A percentile compares a stretch with the other conserved stretches of the same genome.
Evolutionary conservation across 352 stramenopile species (phyloP).

Genomic region (Blastocystis sp.): DNA sequence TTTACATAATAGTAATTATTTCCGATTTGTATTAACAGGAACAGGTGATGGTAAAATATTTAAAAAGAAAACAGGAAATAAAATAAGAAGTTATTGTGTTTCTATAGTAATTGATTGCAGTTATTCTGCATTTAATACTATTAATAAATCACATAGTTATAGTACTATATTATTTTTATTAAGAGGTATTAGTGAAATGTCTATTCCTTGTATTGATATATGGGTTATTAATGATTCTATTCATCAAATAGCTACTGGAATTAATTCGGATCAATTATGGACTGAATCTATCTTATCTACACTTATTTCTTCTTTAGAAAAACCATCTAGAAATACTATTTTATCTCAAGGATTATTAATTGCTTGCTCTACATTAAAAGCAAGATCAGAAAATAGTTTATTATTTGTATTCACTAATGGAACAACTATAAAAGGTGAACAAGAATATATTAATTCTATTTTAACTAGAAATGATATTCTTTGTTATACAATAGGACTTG

Average conservation of each 20-base stretch:
- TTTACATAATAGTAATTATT: constrained; percentile 2
- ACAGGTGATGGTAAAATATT: constrained; percentile 17
- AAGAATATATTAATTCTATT: background rate
- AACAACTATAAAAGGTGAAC: background rate
- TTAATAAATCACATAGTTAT: background rate
- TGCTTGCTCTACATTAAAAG: constrained; percentile 9
- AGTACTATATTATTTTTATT: background rate
- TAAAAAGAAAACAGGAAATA: constrained; percentile 2
- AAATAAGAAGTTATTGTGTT: background rate
- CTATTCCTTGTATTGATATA: background rate
- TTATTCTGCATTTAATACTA: constrained; percentile 6
- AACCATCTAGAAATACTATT: background rate
- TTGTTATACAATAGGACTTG: background rate
- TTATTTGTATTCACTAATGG: constrained; percentile 14
- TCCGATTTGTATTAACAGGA: constrained; percentile 10
- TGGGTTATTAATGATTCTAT: background rate
- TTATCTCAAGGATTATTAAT: constrained; percentile 1
- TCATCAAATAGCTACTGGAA: background rate
- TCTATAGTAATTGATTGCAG: constrained; percentile 8
- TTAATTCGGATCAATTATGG: constrained; percentile 2
- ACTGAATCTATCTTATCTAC: background rate
- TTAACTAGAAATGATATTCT: constrained; percentile 1
- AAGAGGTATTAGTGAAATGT: background rate
- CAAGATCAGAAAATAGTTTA: background rate
- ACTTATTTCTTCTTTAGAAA: background rate